Percentiles rank a stretch among this genome's conserved stretches.
Conservation (phyloP, 2,329 filamentous ascomycete species). For the Lachnellula suecica region DNA sequence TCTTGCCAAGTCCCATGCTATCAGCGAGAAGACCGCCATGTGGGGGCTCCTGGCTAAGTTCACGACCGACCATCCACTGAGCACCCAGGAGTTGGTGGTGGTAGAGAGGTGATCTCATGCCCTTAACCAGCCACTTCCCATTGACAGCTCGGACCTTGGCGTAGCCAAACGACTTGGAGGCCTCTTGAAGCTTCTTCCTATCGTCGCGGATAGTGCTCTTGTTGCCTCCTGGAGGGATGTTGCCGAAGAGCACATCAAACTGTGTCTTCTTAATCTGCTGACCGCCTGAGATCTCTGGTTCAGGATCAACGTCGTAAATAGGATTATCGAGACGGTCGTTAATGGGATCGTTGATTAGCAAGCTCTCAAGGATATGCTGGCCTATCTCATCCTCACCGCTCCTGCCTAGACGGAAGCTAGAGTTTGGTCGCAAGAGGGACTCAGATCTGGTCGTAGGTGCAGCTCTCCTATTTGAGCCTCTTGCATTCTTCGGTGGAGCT, state of each 20-base stretch:
- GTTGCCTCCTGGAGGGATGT: conserved; percentile 24
- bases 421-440: conserved; percentile 2
- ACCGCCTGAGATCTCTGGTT: conserved; percentile 20
- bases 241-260: conserved; percentile 25
- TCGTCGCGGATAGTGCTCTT: conserved; percentile 29
- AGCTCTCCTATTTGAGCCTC: conserved; percentile 5
- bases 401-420: neutral
- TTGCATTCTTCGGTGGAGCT: conserved; percentile 11
- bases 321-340: conserved; percentile 22
- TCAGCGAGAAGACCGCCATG: conserved; percentile 59
- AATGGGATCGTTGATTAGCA: conserved; percentile 23
- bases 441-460: neutral
- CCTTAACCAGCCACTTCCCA: conserved; percentile 43
- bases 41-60: conserved; percentile 38
- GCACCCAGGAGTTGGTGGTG: conserved; percentile 51
- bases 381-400: conserved; percentile 17
- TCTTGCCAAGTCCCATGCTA: conserved; percentile 66
- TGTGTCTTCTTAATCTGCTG: conserved; percentile 22
- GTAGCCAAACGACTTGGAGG: conserved; percentile 41
- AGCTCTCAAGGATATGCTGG: conserved; percentile 20
- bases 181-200: conserved; percentile 36
- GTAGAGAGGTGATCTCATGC: conserved; percentile 46
- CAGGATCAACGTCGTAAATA: conserved; percentile 15
- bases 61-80: conserved; percentile 54
- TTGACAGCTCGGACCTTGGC: conserved; percentile 33